Evolutionary conservation across 139 green algal species (phyloP), one percentile per base, ranked within the genome.

Genomic region (Chlorella sp.): DNA sequence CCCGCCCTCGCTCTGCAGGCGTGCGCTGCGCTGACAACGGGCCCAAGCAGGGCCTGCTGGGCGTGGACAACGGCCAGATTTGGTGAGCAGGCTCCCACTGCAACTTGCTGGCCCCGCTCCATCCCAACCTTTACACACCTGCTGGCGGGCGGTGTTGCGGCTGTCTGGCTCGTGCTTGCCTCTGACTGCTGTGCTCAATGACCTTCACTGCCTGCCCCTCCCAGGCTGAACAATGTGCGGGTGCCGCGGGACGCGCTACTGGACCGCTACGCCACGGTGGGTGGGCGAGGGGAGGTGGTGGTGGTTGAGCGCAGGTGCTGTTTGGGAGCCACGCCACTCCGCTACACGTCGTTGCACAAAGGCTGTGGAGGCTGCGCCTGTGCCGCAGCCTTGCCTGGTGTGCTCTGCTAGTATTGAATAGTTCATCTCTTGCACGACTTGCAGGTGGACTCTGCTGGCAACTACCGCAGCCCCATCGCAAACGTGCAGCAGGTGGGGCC

Each of bases 51-150:
- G 90, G 94, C 25, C 91, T 98, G 51, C 96, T 96, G 76, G 96
- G 96, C 4, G 95, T 98, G 39, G 96, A 98, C 90, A 98, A 98
- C 81, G 96, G 96, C 30, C 91, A 93, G 87, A 90, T 92, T 67
- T 60, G 51, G 51, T 60, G 51, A 60, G 51, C n/a, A n/a, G 44
- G 44, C 44, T 21, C 51, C 12, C 11, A 60, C 44, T 7, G 44
- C n/a, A n/a, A n/a, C n/a, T 51, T 51, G 44, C 44, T 51, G 44
- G 44, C 44, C 9, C 7, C 7, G 9, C 9, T 51, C 44, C 44
- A 51, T 16, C 44, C 9, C 44, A 16, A 51, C 44, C n/a, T n/a
- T n/a, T n/a, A n/a, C n/a, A n/a, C n/a, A n/a, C n/a, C n/a, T n/a
- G n/a, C n/a, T n/a, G n/a, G n/a, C n/a, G n/a, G n/a, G n/a, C n/a